A percentile compares a stretch with the other conserved stretches of the same genome.
phyloP scores from a whole-genome alignment of 2,329 filamentous ascomycete species.

The Phaeosphaeriaceae sp. region DNA sequence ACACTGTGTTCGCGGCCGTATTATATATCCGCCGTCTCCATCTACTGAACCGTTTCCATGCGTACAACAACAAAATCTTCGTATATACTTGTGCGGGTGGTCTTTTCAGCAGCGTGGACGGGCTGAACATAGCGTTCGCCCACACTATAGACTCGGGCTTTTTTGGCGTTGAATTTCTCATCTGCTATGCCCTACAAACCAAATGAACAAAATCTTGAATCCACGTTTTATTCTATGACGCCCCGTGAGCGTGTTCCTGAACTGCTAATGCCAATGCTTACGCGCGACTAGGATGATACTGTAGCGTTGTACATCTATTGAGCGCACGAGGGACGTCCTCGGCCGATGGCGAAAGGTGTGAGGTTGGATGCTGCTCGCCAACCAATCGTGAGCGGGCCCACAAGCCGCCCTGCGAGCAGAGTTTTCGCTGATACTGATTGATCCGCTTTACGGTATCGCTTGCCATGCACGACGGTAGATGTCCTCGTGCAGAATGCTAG shows the following conservation, averaged over 20 bases:
- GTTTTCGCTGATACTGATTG: conserved; percentile 22
- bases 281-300: not conserved
- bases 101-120: conserved; percentile 14
- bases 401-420: conserved; percentile 16
- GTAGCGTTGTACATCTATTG: conserved; percentile 1
- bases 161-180: conserved; percentile 24
- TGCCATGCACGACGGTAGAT: conserved; percentile 3
- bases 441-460: conserved; percentile 2
- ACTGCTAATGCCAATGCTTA: not conserved
- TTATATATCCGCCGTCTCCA: conserved; percentile 25
- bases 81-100: conserved; percentile 29
- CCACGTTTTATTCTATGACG: not conserved
- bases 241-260: not conserved
- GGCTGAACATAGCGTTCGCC: conserved; percentile 19
- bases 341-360: conserved; percentile 23
- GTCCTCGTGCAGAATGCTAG: not conserved
- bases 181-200: conserved; percentile 14
- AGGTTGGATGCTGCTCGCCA: conserved; percentile 13
- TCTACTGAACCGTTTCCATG: conserved; percentile 13
- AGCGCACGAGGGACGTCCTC: conserved; percentile 19
- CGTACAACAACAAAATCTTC: conserved; percentile 17
- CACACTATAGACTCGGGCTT: conserved; percentile 35
- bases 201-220: conserved; percentile 17
- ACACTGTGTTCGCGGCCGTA: conserved; percentile 26
- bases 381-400: conserved; percentile 19